Evolutionary conservation across 345 rosid species (phyloP), one percentile per base, ranked within the genome.

Genomic region (Gossypium stocksii): DNA sequence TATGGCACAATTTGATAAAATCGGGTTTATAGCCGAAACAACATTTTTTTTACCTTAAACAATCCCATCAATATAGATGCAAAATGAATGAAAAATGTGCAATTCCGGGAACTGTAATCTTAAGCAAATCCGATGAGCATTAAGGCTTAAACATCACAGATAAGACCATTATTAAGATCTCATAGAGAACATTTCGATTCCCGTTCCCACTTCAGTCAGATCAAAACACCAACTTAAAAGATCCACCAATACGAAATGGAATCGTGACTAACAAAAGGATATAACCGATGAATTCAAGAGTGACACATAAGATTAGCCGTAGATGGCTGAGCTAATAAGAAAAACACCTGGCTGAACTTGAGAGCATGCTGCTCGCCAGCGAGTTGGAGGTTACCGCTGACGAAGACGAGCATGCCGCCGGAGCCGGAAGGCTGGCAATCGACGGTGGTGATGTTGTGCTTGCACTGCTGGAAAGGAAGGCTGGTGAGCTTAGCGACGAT

Each of bases 351-450:
- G 83, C 98, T 95, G 80, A 95, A 95, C 87, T 91, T 91, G 83
- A 95, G 98, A 16, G 97, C 86, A 78, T 93, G 97, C 66, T 90
- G 92, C 70, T 95, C 98, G 27, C 98, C 97, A 71, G 91, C 78
- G 80, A 95, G 94, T 85, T 93, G 93, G 71, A 95, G 95, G 68
- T 82, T 92, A 20, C 98, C 98, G 74, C 90, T 84, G 83, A 94
- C 98, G 77, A 94, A 94, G 66, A 95, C 97, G 73, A 93, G 97
- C 96, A 91, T 88, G 73, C 98, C 95, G 20, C 89, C 91, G 59
- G 85, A 87, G 63, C 97, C 94, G 19, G 99, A 91, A 20, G 97
- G 99, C 85, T 95, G 97, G 80, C 96, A 93, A 80, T 93, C 97
- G 46, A 95, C 96, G 70, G 97, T 91, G 72, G 93, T 70, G 84